phyloP scores from a whole-genome alignment of 352 stramenopile species.

The Thalassiosira tumida region DNA sequence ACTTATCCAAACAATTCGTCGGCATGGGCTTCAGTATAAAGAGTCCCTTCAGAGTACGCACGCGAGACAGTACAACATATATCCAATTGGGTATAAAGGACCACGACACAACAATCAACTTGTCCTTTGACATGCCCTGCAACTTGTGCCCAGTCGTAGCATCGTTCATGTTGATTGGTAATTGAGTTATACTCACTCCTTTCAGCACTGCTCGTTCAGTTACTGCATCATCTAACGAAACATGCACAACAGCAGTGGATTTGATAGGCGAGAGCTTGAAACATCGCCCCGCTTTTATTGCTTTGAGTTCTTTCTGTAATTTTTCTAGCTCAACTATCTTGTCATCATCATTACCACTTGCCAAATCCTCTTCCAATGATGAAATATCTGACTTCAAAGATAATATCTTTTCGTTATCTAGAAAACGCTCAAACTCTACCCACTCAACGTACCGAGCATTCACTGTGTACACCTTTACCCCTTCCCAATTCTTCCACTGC shows the following conservation, averaged over 20 bases:
- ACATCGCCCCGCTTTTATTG: not conserved
- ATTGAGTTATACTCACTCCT: slow-evolving; percentile 42
- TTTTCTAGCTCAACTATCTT: not conserved
- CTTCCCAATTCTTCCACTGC: slow-evolving; percentile 52
- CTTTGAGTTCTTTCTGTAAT: not conserved
- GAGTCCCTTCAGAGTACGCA: slow-evolving; percentile 5
- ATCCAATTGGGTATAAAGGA: slow-evolving; percentile 46
- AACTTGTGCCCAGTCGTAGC: slow-evolving; percentile 70
- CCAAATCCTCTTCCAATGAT: not conserved
- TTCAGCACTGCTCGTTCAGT: not conserved
- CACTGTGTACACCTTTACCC: slow-evolving; percentile 36
- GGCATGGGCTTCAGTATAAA: slow-evolving; percentile 12
- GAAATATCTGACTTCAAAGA: not conserved
- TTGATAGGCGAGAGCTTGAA: slow-evolving; percentile 8
- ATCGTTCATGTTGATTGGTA: slow-evolving; percentile 64
- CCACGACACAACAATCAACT: slow-evolving; percentile 51
- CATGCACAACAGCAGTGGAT: slow-evolving; percentile 10
- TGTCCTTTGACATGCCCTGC: slow-evolving; percentile 71
- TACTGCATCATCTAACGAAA: not conserved
- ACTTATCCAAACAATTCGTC: slow-evolving; percentile 1
- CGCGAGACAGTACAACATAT: slow-evolving; percentile 35
- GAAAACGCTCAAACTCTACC: slow-evolving; percentile 41
- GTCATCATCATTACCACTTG: too few species aligned
- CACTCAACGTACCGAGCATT: slow-evolving; percentile 45
- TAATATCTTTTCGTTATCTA: slow-evolving; percentile 7